Conservation (phyloP, 495 filamentous ascomycete species). For the Xylaria flabelliformis region DNA sequence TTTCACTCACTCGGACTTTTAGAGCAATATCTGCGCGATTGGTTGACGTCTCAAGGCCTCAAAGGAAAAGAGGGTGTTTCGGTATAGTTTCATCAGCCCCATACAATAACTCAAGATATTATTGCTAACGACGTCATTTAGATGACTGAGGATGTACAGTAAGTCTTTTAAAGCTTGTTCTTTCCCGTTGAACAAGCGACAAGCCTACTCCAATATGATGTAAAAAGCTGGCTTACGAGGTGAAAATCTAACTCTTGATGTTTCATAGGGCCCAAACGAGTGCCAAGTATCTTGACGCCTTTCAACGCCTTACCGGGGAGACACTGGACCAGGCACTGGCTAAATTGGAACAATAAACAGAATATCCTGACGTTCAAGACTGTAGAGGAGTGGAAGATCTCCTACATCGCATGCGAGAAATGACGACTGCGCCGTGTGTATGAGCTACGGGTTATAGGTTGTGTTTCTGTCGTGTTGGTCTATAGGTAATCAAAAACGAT, state of each 20-base stretch:
- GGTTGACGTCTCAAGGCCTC: slow-evolving; percentile 74
- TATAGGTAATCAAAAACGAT: background rate
- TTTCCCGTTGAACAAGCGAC: slow-evolving; percentile 43
- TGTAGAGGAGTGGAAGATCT: background rate
- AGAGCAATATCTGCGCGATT: slow-evolving; percentile 90
- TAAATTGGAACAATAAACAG: slow-evolving; percentile 24
- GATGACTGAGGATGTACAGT: slow-evolving; percentile 61
- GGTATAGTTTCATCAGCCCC: slow-evolving; percentile 50
- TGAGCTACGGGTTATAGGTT: background rate
- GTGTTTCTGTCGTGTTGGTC: background rate
- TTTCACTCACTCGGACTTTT: background rate
- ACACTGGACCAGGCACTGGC: slow-evolving; percentile 50
- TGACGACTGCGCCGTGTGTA: background rate
- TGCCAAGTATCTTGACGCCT: slow-evolving; percentile 51
- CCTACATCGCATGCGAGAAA: background rate
- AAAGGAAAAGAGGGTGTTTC: slow-evolving; percentile 70
- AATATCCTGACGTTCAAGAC: background rate
- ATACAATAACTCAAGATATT: background rate
- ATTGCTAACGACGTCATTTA: slow-evolving; percentile 57
- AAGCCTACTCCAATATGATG: background rate
- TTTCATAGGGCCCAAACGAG: slow-evolving; percentile 18
- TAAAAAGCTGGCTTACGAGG: background rate
- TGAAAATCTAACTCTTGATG: background rate
- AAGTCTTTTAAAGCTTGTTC: slow-evolving; percentile 65
- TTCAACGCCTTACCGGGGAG: slow-evolving; percentile 49